Evolutionary conservation across 192 early-diverging fungal species (phyloP), one percentile per base, ranked within the genome.

Genomic region (Umbelopsis sp.): DNA sequence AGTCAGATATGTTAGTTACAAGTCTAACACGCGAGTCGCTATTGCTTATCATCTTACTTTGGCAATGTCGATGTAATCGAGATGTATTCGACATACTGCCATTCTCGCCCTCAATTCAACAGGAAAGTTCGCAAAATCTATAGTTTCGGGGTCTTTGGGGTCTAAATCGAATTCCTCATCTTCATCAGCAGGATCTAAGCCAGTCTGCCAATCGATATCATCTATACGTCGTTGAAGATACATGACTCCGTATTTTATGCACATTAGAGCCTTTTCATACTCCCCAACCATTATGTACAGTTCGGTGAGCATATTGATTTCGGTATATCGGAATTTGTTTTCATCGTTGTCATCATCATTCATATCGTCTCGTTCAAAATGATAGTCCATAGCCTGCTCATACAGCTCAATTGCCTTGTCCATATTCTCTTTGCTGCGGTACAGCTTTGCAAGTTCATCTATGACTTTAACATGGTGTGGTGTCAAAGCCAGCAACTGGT

Each of bases 291-390:
- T 85, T 18, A 97, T 85, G 65, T 95, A 95, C 13, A 98, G 77
- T 70, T 97, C 95, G 44, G 89, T 88, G 52, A 96, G 75, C 81
- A 94, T 92, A 75, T 95, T 91, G 30, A 99, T 72, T 64, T 97
- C 96, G 41, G 94, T 85, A 74, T 88, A 94, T 68, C 93, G 81
- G 70, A 95, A 81, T 25, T 82, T 71, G 75, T 76, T 77, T 71
- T 69, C 73, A 37, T 75, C 78, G 3, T 73, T 75, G 13, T 69
- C 49, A 11, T 81, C 71, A 10, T 82, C 80, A 45, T 77, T 83
- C 1, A 69, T 68, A 22, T 82, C 78, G 1, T 84, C 85, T 3
- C 65, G 23, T 3, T 74, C 64, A 21, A 50, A 41, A 50, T 84
- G 81, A 58, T 85, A 83, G 1, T 77, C 71, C 49, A 84, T 83